These are phyloP conservation scores for Thalassiosira mediterranea DNA, from an alignment of 352 stramenopile genomes.

Conservation along the genomic window DNA sequence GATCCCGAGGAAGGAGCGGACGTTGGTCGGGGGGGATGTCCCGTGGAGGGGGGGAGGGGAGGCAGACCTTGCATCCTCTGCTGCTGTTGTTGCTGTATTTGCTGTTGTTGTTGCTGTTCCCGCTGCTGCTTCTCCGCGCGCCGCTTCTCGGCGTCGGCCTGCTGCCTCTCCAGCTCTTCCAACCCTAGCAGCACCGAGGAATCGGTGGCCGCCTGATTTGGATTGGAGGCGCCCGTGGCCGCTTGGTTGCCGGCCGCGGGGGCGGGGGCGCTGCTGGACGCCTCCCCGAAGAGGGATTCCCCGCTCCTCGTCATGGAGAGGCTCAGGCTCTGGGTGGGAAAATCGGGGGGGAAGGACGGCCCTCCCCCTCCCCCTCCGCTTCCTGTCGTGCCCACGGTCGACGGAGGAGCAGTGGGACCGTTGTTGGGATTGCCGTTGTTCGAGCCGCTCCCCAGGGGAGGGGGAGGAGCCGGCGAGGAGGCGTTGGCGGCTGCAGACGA, in stretches of 20 bases:
- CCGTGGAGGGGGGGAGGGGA: constrained; percentile 17
- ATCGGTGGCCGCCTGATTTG: constrained; percentile 1
- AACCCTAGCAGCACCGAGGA: constrained; percentile 42
- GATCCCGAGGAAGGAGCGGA: not conserved
- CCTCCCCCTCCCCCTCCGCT: too few relatives aligned
- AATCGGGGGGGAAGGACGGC: too few relatives aligned
- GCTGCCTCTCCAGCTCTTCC: constrained; percentile 58
- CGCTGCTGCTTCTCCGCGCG: not conserved
- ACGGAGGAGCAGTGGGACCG: too few relatives aligned
- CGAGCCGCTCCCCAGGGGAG: too few relatives aligned
- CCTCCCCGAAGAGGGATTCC: not conserved
- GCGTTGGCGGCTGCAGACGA: too few relatives aligned
- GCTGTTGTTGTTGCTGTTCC: constrained; percentile 4
- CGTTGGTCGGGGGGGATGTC: not conserved
- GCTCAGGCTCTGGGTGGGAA: not conserved
- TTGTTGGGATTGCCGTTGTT: too few relatives aligned
- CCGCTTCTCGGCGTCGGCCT: constrained; percentile 48
- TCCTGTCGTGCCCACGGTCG: too few relatives aligned
- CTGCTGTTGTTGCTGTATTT: constrained; percentile 25
- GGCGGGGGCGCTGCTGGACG: not conserved
- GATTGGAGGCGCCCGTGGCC: not conserved
- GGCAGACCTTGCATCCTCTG: constrained; percentile 28
- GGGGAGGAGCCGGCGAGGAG: too few relatives aligned
- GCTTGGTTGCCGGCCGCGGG: not conserved
- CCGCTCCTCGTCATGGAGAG: not conserved